phyloP scores from a whole-genome alignment of 192 early-diverging fungal species.

The Umbelopsis sp. region DNA sequence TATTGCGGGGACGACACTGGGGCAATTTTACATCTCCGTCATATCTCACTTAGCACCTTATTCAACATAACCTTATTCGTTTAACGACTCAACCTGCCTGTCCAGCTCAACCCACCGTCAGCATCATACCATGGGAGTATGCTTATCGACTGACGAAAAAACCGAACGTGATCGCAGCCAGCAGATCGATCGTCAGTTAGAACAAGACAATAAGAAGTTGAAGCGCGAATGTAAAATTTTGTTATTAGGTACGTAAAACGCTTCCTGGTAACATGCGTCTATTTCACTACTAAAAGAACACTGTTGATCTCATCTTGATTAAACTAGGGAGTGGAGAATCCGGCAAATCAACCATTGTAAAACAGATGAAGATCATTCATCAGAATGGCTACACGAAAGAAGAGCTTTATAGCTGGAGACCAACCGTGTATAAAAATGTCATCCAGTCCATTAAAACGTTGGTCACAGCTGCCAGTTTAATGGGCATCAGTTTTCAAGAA shows the following conservation, averaged over 20 bases:
- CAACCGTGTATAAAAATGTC: conserved; percentile 85
- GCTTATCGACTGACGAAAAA: conserved; percentile 66
- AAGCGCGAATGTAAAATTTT: conserved; percentile 78
- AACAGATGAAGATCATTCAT: conserved; percentile 98
- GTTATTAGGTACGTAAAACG: conserved; percentile 55
- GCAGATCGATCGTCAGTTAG: conserved; percentile 61
- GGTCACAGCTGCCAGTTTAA: conserved; percentile 68
- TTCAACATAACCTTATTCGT: too few species aligned
- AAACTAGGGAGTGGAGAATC: conserved; percentile 80
- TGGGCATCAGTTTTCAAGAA: conserved; percentile 52
- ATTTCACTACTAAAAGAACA: neutral
- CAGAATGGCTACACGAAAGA: conserved; percentile 88
- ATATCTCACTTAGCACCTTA: conserved; percentile 9
- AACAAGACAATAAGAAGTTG: conserved; percentile 58
- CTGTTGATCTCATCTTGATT: neutral
- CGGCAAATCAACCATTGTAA: conserved; percentile 95
- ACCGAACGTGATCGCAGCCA: conserved; percentile 50
- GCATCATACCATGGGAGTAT: conserved; percentile 57
- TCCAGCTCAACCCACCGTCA: too few species aligned
- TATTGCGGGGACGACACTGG: neutral
- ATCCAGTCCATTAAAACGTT: conserved; percentile 83
- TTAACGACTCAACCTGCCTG: too few species aligned
- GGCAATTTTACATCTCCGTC: neutral
- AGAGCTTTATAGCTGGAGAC: conserved; percentile 73
- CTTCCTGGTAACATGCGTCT: too few species aligned